These are phyloP conservation scores for Lasiosphaeria ovina DNA, from an alignment of 495 filamentous ascomycete species.

Conservation along the genomic window DNA sequence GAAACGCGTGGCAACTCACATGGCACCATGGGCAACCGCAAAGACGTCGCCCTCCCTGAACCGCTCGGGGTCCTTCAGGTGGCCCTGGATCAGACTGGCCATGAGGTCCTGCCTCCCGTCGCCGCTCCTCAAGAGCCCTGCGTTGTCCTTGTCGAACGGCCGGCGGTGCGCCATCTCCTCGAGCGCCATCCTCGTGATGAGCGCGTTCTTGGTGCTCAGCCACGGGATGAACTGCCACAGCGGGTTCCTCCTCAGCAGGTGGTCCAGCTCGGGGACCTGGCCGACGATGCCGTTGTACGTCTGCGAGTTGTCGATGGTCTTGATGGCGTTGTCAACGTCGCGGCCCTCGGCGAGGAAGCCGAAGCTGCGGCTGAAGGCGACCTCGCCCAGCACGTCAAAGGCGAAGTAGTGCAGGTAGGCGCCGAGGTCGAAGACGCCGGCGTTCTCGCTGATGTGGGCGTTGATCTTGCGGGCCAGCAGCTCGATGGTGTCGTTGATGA, in stretches of 20 bases:
- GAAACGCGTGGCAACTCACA: constrained; percentile 34
- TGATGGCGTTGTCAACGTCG: constrained; percentile 57
- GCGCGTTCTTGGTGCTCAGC: constrained; percentile 44
- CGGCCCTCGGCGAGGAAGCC: constrained; percentile 59
- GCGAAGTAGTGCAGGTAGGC: constrained; percentile 55
- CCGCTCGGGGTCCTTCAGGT: constrained; percentile 43
- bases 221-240: constrained; percentile 48
- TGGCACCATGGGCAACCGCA: constrained; percentile 53
- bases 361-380: constrained; percentile 62
- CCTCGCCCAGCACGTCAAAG: constrained; percentile 59
- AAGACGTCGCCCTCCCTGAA: constrained; percentile 54
- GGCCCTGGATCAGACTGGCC: constrained; percentile 45
- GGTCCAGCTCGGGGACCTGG: constrained; percentile 50
- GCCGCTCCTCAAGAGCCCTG: constrained; percentile 35
- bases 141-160: constrained; percentile 45
- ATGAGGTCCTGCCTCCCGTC: constrained; percentile 51
- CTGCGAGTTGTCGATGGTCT: constrained; percentile 52
- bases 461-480: constrained; percentile 42
- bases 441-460: constrained; percentile 19
- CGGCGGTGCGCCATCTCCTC: constrained; percentile 46
- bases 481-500: constrained; percentile 49
- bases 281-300: constrained; percentile 56
- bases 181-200: constrained; percentile 52
- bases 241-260: constrained; percentile 46
- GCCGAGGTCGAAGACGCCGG: constrained; percentile 44